Conservation (phyloP, 2,329 filamentous ascomycete species). For the Hypoxylon rubiginosum region DNA sequence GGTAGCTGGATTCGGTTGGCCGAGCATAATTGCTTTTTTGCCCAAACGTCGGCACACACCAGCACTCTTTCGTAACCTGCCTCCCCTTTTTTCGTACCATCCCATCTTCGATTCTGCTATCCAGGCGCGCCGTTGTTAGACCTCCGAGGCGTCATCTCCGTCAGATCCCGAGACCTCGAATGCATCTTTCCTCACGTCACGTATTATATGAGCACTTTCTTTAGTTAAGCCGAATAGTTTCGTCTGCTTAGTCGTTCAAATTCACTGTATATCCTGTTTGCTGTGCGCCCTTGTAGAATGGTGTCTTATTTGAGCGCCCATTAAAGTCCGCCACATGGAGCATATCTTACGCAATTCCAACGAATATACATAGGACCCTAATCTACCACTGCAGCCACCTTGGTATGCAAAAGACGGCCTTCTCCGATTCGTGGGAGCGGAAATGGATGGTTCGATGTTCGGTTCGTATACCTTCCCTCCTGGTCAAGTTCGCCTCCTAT, state of each 20-base stretch:
- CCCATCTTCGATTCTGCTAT: not conserved
- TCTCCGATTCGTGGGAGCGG: constrained; percentile 12
- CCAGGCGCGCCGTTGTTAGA: not conserved
- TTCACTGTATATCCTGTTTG: constrained; percentile 25
- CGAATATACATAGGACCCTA: constrained; percentile 17
- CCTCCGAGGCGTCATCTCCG: not conserved
- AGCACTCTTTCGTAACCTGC: not conserved
- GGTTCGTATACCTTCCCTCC: not conserved
- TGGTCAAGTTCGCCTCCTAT: not conserved
- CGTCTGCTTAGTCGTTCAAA: not conserved
- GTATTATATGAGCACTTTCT: not conserved
- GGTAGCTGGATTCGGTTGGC: constrained; percentile 27
- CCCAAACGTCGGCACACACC: not conserved
- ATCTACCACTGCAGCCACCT: constrained; percentile 21
- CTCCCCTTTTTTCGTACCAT: not conserved
- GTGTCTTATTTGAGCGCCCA: constrained; percentile 17
- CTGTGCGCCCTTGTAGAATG: constrained; percentile 7
- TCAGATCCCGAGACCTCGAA: not conserved
- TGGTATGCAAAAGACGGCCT: constrained; percentile 9
- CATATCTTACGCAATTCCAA: constrained; percentile 20
- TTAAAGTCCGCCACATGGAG: constrained; percentile 27
- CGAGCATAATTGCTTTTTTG: constrained; percentile 32
- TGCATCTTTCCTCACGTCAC: not conserved
- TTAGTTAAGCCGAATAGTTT: not conserved
- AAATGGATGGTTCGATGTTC: constrained; percentile 2